Conservation (phyloP, 140 eudicot species). For the Stevia rebaudiana region DNA sequence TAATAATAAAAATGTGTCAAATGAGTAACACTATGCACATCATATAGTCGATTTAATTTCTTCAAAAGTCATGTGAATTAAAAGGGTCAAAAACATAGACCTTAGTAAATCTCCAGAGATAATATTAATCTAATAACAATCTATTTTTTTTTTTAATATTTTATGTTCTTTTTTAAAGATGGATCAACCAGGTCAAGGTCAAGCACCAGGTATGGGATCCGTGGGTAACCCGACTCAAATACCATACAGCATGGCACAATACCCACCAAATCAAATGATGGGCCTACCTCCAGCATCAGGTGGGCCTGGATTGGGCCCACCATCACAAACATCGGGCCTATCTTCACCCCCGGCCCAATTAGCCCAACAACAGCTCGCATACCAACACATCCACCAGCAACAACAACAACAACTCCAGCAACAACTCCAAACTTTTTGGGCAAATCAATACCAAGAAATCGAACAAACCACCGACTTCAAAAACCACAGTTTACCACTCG, state of each 20-base stretch:
- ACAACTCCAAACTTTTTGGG: too few species aligned
- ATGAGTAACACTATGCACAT: not conserved
- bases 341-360: too few species aligned
- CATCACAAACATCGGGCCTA: too few species aligned
- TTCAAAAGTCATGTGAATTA: not conserved
- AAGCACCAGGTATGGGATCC: slow-evolving; percentile 35
- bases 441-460: too few species aligned
- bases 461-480: too few species aligned
- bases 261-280: not conserved
- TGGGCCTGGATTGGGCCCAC: too few species aligned
- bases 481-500: too few species aligned
- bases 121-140: not conserved
- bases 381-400: too few species aligned
- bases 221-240: slow-evolving; percentile 48
- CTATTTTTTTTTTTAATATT: not conserved
- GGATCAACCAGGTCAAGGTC: slow-evolving; percentile 91
- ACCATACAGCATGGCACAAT: slow-evolving; percentile 51
- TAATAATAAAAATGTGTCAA: not conserved
- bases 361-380: too few species aligned
- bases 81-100: not conserved
- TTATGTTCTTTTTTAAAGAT: slow-evolving; percentile 23
- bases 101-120: not conserved
- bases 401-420: too few species aligned
- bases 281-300: too few species aligned
- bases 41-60: not conserved